A percentile compares a stretch with the other conserved stretches of the same genome.
Evolutionary conservation across 1,284 basidiomycete genomes (phyloP).

Genomic region (Sanghuangporus sanghuang): DNA sequence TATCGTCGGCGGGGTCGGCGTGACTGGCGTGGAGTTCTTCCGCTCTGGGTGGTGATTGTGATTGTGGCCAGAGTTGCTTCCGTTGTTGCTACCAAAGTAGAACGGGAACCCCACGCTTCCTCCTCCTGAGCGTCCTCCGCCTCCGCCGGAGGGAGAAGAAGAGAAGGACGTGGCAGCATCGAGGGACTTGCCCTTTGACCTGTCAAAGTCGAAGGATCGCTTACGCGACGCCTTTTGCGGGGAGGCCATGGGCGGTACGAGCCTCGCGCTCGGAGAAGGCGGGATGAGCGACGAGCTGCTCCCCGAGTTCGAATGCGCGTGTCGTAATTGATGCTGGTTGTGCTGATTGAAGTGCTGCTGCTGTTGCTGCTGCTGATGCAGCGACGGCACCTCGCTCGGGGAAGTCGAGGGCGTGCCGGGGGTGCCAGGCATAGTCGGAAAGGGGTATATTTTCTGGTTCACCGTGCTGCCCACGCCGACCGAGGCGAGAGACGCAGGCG

Average conservation of each 20-base stretch:
- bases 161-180: constrained; percentile 13
- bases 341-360: background rate
- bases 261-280: background rate
- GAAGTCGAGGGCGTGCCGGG: constrained; percentile 24
- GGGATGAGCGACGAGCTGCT: background rate
- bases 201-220: constrained; percentile 17
- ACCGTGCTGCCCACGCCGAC: no score
- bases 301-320: constrained; percentile 25
- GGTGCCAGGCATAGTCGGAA: constrained; percentile 37
- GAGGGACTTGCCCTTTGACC: constrained; percentile 6
- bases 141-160: constrained; percentile 24
- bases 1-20: constrained; percentile 36
- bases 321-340: constrained; percentile 28
- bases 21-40: constrained; percentile 14
- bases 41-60: constrained; percentile 12
- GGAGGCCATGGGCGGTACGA: background rate
- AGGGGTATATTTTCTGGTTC: constrained; percentile 34
- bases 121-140: constrained; percentile 30
- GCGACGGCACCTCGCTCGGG: constrained; percentile 26
- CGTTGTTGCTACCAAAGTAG: constrained; percentile 24
- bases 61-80: background rate
- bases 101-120: constrained; percentile 29
- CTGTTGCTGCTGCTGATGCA: background rate
- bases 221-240: constrained; percentile 12
- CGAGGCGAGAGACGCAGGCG: constrained; percentile 27